Evolutionary conservation across 495 filamentous ascomycete genomes (phyloP), one percentile per base, ranked within the genome.

Genomic region (Penicillium longicatenatum): DNA sequence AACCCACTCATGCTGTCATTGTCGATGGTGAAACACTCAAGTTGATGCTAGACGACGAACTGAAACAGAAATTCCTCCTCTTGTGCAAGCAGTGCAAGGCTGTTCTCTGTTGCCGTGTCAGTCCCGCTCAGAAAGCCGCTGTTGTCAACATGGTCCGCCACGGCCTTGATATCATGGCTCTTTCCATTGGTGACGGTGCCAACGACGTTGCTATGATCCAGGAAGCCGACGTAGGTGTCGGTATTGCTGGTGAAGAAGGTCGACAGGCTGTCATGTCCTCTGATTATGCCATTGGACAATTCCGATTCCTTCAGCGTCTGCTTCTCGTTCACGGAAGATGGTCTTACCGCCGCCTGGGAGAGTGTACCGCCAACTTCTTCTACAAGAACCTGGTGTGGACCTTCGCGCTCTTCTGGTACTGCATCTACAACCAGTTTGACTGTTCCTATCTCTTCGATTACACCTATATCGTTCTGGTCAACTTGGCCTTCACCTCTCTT

Each of bases 351-450:
- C 86, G 95, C 61, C 76, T 98, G 70, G 92, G 86, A 49, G 95
- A 99, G 80, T 89, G 89, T 26, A 96, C 93, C 62, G 91, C 92
- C 66, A 99, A 99, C 70, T 99, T 99, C 83, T 99, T 99, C 79
- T 99, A 99, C 83, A 99, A 99, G 89, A 98, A 97, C 76, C 87
- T 99, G 75, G 88, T 98, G 49, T 99, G 95, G 95, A 97, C 92
- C 16, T 91, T 97, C 65, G 85, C 91, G 22, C 88, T 99, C 52
- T 96, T 98, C 81, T 99, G 94, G 95, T 99, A 90, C 76, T 93
- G 94, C 71, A 88, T 94, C 54, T 98, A 89, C 75, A 91, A 89
- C 82, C 88, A 94, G 72, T 97, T 94, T 69, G 95, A 99, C 75
- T 89, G 92, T 64, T 89, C 92, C 22, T 98, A 98, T 72, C 86